Base-by-base conservation (phyloP, 139 green algal genomes). In the Coccomyxa sp. region DNA sequence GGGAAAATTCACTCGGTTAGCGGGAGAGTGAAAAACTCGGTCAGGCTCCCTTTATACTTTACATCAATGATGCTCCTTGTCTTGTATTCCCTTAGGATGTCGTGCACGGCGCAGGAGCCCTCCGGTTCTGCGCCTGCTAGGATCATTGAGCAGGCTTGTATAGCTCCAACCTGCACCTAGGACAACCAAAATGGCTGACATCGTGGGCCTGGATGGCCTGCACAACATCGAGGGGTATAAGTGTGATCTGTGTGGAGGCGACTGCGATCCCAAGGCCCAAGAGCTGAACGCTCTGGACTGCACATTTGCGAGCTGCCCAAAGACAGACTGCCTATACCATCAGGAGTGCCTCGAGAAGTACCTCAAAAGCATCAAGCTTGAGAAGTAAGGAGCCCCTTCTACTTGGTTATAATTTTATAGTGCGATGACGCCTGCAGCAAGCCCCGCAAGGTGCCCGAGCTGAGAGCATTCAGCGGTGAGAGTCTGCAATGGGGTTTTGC, bases 341-440 rank as follows among this genome's bases (percentile, higher is more conserved):
- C 93, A 97, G 76, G 85, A 91, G 64, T 98, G 94, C 83, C 68
- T 98, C 41, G 92, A 98, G 82, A 93, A 93, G 73, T 97, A 90
- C 74, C 44, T 97, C 3, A 89, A 89, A 58, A 89, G 78, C 69
- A 91, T 94, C 34, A 75, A 83, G 35, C 79, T 91, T 27, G 87
- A 96, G 72, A 91, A 90, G 88, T 94, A 74, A 76, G 88, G 7
- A n/a, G n/a, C n/a, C n/a, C n/a, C n/a, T n/a, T n/a, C n/a, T n/a
- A n/a, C n/a, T n/a, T n/a, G n/a, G n/a, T n/a, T n/a, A n/a, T n/a
- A n/a, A n/a, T n/a, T n/a, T n/a, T n/a, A n/a, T n/a, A n/a, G n/a
- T n/a, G n/a, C n/a, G n/a, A n/a, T n/a, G n/a, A n/a, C n/a, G n/a
- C n/a, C n/a, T n/a, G n/a, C n/a, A n/a, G n/a, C n/a, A n/a, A n/a